Conservation (phyloP, 441 rosid genomes). For the Gossypium davidsonii region DNA sequence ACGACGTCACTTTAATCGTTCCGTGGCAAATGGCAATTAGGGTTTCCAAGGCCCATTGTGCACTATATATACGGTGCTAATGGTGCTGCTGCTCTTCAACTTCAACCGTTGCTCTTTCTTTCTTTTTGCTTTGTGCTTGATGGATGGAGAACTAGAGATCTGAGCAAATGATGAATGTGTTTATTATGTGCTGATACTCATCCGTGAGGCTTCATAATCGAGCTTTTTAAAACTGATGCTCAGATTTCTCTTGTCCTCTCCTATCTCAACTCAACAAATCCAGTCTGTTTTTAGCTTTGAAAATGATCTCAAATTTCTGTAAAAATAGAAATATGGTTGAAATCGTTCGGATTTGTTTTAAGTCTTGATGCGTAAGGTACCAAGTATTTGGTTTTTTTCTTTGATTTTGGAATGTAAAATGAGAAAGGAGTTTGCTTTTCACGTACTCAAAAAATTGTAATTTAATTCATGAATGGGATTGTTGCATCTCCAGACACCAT, state of each 20-base stretch:
- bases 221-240: conserved; percentile 87
- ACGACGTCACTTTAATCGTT: not conserved
- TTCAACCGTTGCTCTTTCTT: not conserved
- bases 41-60: conserved; percentile 5
- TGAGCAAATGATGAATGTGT: conserved; percentile 51
- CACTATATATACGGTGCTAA: not conserved
- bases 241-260: not conserved
- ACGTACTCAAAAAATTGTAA: too few relatives aligned
- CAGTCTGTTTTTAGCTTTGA: too few relatives aligned
- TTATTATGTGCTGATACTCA: conserved; percentile 23
- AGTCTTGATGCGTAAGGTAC: too few relatives aligned
- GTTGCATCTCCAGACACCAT: too few relatives aligned
- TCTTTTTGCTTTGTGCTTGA: not conserved
- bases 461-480: too few relatives aligned
- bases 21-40: conserved; percentile 3
- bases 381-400: too few relatives aligned
- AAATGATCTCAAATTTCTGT: too few relatives aligned
- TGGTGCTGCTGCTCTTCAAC: not conserved
- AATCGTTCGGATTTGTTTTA: too few relatives aligned
- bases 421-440: too few relatives aligned
- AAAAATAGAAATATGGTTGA: too few relatives aligned
- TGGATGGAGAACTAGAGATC: not conserved
- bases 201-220: conserved; percentile 52
- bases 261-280: not conserved
- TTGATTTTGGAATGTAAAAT: too few relatives aligned